Base-by-base conservation (phyloP, 2,329 filamentous ascomycete species). In the Claviceps purpurea region DNA sequence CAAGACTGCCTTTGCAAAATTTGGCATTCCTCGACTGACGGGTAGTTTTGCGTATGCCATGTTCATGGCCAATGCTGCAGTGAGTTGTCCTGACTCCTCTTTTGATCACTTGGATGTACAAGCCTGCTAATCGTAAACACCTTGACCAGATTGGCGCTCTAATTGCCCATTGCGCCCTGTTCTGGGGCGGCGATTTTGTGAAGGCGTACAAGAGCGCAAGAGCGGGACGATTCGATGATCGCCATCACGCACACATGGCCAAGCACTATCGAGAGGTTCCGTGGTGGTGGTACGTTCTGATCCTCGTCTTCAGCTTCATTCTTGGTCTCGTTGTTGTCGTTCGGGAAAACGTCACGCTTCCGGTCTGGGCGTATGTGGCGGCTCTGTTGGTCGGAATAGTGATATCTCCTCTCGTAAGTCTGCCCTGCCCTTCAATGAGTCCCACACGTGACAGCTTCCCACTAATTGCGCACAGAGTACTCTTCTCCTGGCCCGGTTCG, bases 51-150 rank as follows among this genome's bases (percentile, higher is more conserved):
- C 74, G 0, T 78, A 72, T 45, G 64, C 71, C 2, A 69, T 79
- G 66, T 72, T 80, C 55, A 79, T 79, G 66, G 74, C 76, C 2
- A 79, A 79, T 61, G 73, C 74, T 55, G 75, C 77, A 37, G 73
- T 75, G 64, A 11, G 26, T 30, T 10, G 26, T 3, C 5, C n/a
- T n/a, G n/a, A n/a, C n/a, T n/a, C n/a, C 0, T 24, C 5, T 44
- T 44, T 10, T 30, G 8, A 30, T 30, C 1, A 30, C 26, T 30
- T 1, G 8, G 8, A 11, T 30, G 4, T 5, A 10, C 14, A 6
- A 7, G 6, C 2, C 24, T 3, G 14, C 43, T 14, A 8, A 30
- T 30, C 14, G 20, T 16, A 41, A 38, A 18, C 4, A 16, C 16
- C 4, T n/a, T 4, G 3, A 26, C 2, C 53, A 75, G 70, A 81